Evolutionary conservation across 345 rosid species (phyloP).

Genomic region (Syzygium oleosum): DNA sequence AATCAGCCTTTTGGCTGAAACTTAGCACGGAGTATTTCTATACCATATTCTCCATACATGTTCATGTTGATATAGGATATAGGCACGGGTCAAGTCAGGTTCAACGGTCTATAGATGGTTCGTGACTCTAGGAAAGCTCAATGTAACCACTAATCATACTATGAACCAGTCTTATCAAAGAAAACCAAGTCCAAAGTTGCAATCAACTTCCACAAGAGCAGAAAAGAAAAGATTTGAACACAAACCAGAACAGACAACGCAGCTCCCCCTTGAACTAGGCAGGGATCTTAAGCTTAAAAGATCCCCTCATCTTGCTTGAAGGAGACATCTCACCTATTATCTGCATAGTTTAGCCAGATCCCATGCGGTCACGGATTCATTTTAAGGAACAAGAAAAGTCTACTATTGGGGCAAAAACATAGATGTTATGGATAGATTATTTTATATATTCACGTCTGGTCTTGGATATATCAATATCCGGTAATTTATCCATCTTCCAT

Average conservation of each 20-base stretch:
- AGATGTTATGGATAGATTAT: not conserved
- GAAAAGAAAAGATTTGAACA: not conserved
- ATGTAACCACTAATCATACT: not conserved
- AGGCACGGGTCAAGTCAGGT: not conserved
- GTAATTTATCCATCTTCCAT: not conserved
- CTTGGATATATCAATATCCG: not conserved
- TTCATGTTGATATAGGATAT: not conserved
- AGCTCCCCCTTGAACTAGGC: not conserved
- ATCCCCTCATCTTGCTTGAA: not conserved
- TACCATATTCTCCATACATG: not conserved
- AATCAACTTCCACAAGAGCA: not conserved
- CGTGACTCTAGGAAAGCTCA: not conserved
- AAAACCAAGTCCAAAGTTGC: not conserved
- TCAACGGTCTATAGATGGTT: not conserved
- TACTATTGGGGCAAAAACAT: not conserved
- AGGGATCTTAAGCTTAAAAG: not conserved
- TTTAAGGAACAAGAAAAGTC: not conserved
- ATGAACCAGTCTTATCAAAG: not conserved
- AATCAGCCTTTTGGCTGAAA: not conserved
- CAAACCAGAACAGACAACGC: not conserved
- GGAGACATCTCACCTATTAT: not conserved
- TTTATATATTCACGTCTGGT: not conserved
- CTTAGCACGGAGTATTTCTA: not conserved
- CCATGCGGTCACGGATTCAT: not conserved
- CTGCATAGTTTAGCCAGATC: not conserved